phyloP scores from a whole-genome alignment of 2,329 filamentous ascomycete species.

The Cordyceps fumosorosea region DNA sequence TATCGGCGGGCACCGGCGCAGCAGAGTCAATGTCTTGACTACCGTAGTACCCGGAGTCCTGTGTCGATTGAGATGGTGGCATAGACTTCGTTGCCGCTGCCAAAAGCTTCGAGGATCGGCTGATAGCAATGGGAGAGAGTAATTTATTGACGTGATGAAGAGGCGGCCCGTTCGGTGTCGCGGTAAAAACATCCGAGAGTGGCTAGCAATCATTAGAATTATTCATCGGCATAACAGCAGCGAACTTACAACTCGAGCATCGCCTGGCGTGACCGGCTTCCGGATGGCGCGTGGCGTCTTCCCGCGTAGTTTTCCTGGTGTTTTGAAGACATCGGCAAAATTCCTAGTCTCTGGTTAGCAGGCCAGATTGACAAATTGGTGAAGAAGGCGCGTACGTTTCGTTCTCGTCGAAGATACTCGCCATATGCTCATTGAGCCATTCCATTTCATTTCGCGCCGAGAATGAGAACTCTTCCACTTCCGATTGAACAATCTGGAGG shows the following conservation, averaged over 20 bases:
- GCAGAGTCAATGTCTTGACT: slow-evolving; percentile 42
- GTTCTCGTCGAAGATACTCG: slow-evolving; percentile 80
- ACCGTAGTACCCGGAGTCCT: slow-evolving; percentile 67
- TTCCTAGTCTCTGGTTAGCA: slow-evolving; percentile 52
- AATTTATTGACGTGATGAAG: slow-evolving; percentile 29
- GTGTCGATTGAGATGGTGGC: slow-evolving; percentile 20
- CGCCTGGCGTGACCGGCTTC: slow-evolving; percentile 47
- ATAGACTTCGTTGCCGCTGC: slow-evolving; percentile 25
- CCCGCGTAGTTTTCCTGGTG: slow-evolving; percentile 73
- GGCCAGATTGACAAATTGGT: background rate
- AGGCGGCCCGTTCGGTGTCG: slow-evolving; percentile 46
- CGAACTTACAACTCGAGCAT: slow-evolving; percentile 56
- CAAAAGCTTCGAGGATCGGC: slow-evolving; percentile 25
- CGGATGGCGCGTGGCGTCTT: slow-evolving; percentile 70
- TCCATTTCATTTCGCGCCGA: slow-evolving; percentile 90
- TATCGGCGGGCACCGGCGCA: slow-evolving; percentile 16
- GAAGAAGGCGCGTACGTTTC: slow-evolving; percentile 56
- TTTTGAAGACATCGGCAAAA: slow-evolving; percentile 93
- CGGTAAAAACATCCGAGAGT: slow-evolving; percentile 52
- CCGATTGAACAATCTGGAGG: slow-evolving; percentile 66
- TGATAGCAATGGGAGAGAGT: slow-evolving; percentile 26
- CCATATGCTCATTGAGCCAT: slow-evolving; percentile 99
- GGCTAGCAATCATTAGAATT: slow-evolving; percentile 37
- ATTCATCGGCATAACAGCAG: slow-evolving; percentile 15
- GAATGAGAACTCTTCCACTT: slow-evolving; percentile 89